Conservation (phyloP, 2,329 filamentous ascomycete species). For the Scedosporium dehoogii region DNA sequence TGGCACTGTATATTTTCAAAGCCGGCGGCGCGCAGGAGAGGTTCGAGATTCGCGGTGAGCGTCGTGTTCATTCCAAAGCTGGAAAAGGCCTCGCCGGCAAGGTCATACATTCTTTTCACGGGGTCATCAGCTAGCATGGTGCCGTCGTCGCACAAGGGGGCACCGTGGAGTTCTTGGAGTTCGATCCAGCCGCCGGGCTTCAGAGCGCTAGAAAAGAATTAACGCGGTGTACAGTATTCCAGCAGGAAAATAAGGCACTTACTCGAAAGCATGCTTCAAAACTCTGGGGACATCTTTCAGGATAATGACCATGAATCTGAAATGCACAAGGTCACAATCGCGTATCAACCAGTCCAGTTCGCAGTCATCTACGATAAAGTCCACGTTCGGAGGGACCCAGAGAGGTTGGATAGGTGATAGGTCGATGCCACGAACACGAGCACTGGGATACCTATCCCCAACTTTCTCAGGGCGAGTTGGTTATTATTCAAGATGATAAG, state of each 20-base stretch:
- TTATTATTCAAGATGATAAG: not conserved
- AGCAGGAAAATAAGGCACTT: conserved; percentile 5
- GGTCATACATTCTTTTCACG: conserved; percentile 22
- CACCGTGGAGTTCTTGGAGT: conserved; percentile 34
- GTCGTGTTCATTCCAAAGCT: conserved; percentile 29
- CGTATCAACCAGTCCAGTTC: conserved; percentile 44
- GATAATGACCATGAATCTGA: conserved; percentile 35
- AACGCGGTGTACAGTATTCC: not conserved
- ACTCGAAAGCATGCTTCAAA: conserved; percentile 28
- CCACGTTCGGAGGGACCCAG: conserved; percentile 48
- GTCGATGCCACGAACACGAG: conserved; percentile 30
- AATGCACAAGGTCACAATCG: conserved; percentile 47
- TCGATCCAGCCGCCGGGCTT: conserved; percentile 42
- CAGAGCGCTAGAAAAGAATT: conserved; percentile 12
- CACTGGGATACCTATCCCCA: conserved; percentile 30
- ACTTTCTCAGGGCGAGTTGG: conserved; percentile 18
- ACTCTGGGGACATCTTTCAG: conserved; percentile 41
- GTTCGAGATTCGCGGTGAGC: conserved; percentile 22
- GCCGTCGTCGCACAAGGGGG: conserved; percentile 31
- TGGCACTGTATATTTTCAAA: conserved; percentile 32
- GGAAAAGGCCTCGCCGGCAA: conserved; percentile 20
- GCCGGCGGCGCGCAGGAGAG: conserved; percentile 27
- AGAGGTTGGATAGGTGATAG: conserved; percentile 35
- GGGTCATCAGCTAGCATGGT: conserved; percentile 31
- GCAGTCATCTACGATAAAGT: conserved; percentile 53